phyloP scores from a whole-genome alignment of 192 early-diverging fungal species.

The Coemansia sp. region DNA sequence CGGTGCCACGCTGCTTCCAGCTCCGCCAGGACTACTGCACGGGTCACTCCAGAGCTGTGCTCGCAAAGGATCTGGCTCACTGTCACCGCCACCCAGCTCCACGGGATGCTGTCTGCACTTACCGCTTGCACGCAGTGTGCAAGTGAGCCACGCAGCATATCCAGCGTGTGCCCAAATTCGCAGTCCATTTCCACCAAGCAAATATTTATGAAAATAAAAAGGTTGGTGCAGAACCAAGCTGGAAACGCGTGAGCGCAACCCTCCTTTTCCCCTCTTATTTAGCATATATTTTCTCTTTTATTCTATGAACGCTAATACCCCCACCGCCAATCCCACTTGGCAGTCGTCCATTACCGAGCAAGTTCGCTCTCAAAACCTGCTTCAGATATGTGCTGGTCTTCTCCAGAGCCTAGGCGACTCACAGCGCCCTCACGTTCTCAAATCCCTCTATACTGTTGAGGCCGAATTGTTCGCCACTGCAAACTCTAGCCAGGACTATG shows the following conservation, averaged over 20 bases:
- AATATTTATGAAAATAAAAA: too few relatives aligned
- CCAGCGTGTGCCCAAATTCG: conserved; percentile 18
- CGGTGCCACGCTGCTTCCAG: conserved; percentile 38
- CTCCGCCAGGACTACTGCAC: conserved; percentile 37
- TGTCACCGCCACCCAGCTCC: conserved; percentile 29
- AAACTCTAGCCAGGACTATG: conserved; percentile 31
- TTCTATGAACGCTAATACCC: conserved; percentile 29
- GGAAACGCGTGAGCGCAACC: too few relatives aligned
- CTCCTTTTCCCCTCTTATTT: neutral
- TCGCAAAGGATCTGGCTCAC: conserved; percentile 13
- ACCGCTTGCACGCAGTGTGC: conserved; percentile 3
- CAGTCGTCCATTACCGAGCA: conserved; percentile 18
- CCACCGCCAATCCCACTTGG: conserved; percentile 18
- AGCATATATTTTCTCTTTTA: neutral
- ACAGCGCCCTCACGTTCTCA: conserved; percentile 1
- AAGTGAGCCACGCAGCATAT: conserved; percentile 21
- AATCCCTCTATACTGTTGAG: conserved; percentile 13
- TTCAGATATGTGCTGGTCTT: conserved; percentile 1
- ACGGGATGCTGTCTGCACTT: conserved; percentile 26
- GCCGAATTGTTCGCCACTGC: conserved; percentile 11
- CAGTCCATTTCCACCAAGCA: too few relatives aligned
- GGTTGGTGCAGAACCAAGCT: neutral
- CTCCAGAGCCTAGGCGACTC: conserved; percentile 18
- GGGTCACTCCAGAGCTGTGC: conserved; percentile 31
- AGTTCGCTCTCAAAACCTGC: conserved; percentile 17